Percentiles rank a stretch among this genome's conserved stretches.
Evolutionary conservation across 331 rosid genomes (phyloP).

Genomic region (Saraca asoca): DNA sequence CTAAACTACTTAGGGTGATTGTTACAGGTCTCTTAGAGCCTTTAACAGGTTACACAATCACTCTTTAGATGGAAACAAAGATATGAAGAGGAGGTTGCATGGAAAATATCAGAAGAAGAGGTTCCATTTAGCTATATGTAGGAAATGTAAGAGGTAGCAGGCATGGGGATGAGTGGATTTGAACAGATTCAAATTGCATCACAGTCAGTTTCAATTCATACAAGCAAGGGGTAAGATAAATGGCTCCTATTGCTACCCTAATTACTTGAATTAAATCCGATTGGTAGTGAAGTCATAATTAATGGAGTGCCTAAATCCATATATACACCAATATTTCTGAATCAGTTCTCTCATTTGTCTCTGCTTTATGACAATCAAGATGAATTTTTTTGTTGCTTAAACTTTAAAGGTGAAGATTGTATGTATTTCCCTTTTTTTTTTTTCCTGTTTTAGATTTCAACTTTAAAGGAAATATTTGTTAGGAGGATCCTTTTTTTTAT

Average conservation of each 20-base stretch:
- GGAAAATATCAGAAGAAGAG: slow-evolving; percentile 23
- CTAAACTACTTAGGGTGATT: slow-evolving; percentile 15
- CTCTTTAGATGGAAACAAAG: slow-evolving; percentile 36
- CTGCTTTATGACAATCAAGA: slow-evolving; percentile 22
- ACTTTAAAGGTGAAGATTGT: slow-evolving; percentile 7
- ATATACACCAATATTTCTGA: slow-evolving; percentile 2
- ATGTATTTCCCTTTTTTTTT: not conserved
- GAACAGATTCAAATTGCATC: slow-evolving; percentile 26
- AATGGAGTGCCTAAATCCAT: slow-evolving; percentile 3
- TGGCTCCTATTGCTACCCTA: slow-evolving; percentile 9
- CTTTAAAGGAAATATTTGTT: slow-evolving; percentile 19
- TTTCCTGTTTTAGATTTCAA: not conserved
- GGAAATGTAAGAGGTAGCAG: slow-evolving; percentile 17
- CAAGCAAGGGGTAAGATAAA: slow-evolving; percentile 27
- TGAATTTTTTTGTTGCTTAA: slow-evolving; percentile 1
- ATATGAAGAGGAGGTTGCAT: slow-evolving; percentile 20
- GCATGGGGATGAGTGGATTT: slow-evolving; percentile 9
- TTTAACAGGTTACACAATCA: slow-evolving; percentile 26
- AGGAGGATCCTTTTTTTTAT: not conserved
- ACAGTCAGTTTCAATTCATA: slow-evolving; percentile 24
- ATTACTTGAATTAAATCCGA: too few species aligned
- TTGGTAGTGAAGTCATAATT: too few species aligned
- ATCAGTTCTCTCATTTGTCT: slow-evolving; percentile 17
- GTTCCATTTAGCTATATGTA: slow-evolving; percentile 11
- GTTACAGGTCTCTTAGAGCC: slow-evolving; percentile 27